Conservation (phyloP, 2,329 filamentous ascomycete genomes). For the Clonostachys rhizophaga region DNA sequence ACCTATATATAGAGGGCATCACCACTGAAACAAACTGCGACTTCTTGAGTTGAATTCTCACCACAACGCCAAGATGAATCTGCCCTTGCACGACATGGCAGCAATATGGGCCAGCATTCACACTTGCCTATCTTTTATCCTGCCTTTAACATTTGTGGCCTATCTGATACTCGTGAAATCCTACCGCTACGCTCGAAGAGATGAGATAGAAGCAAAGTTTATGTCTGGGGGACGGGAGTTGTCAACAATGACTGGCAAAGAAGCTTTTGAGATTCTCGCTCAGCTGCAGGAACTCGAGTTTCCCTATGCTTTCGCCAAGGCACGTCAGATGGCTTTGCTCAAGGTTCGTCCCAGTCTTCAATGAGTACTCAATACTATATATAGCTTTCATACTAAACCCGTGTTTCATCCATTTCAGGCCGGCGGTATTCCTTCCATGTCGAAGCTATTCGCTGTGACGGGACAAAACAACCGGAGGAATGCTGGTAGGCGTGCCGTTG, state of each 20-base stretch:
- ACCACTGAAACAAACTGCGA: no score
- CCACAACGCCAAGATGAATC: no score
- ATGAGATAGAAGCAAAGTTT: neutral
- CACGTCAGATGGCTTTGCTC: slow-evolving; percentile 55
- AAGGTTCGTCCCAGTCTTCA: slow-evolving; percentile 25
- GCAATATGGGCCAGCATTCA: no score
- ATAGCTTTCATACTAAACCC: neutral
- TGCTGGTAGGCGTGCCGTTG: slow-evolving; percentile 46
- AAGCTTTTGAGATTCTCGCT: slow-evolving; percentile 29
- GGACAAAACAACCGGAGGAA: slow-evolving; percentile 35
- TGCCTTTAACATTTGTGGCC: no score
- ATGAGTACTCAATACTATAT: neutral
- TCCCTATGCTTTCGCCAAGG: slow-evolving; percentile 41
- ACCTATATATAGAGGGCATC: no score
- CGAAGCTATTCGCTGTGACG: slow-evolving; percentile 39
- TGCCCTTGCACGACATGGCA: no score
- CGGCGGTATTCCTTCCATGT: slow-evolving; percentile 52
- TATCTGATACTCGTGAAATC: neutral
- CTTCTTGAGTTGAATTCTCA: no score
- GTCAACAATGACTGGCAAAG: neutral
- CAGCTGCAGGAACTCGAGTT: slow-evolving; percentile 47
- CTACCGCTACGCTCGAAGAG: neutral
- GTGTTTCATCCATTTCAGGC: slow-evolving; percentile 5
- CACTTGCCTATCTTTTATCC: no score
- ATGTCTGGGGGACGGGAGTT: neutral